Base-by-base conservation (phyloP, 1,284 basidiomycete species). In the Cryptococcus sp. region DNA sequence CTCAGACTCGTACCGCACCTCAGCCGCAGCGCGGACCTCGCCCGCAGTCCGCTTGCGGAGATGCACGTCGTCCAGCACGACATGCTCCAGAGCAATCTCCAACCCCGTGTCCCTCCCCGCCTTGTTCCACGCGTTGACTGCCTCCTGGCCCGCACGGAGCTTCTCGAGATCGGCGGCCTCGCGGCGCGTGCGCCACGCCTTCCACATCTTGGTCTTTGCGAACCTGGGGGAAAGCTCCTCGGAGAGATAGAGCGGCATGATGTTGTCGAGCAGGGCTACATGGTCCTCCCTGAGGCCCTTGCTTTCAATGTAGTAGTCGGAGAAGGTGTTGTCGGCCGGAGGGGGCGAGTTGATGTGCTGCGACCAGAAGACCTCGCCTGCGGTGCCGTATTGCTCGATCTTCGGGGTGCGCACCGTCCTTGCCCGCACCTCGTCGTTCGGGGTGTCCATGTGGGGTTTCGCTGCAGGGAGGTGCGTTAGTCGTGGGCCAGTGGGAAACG, bases 161-260 rank as follows among this genome's bases (percentile, higher is more conserved):
- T 67, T 62, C 52, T 67, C 68, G 5, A 46, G 28, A n/a, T 52
- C 57, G 47, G 69, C 66, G n/a, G 52, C 50, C 33, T 65, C 61
- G 18, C 67, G 60, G 40, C 73, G 61, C 6, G 61, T 57, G 46
- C 65, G 66, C 64, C 63, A 75, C 1, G 66, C 72, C 37, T 60
- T 55, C 42, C 64, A 68, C 47, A 60, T 60, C 62, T 75, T 76
- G 11, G 63, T 61, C n/a, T 68, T 68, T 15, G 67, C 67, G 58
- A 72, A 75, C 54, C 76, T 65, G 24, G 75, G 75, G 20, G 68
- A 66, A 0, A 78, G 65, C 60, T 78, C 76, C 50, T 78, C 73
- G 38, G 61, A 62, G 18, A 78, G 65, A 60, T 75, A 76, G 4
- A 78, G 59, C 0, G 76, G 76, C 75, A 78, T 77, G 20, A 69